These are phyloP conservation scores for Venturia effusa DNA, from an alignment of 2,329 filamentous ascomycete species.

Conservation along the genomic window DNA sequence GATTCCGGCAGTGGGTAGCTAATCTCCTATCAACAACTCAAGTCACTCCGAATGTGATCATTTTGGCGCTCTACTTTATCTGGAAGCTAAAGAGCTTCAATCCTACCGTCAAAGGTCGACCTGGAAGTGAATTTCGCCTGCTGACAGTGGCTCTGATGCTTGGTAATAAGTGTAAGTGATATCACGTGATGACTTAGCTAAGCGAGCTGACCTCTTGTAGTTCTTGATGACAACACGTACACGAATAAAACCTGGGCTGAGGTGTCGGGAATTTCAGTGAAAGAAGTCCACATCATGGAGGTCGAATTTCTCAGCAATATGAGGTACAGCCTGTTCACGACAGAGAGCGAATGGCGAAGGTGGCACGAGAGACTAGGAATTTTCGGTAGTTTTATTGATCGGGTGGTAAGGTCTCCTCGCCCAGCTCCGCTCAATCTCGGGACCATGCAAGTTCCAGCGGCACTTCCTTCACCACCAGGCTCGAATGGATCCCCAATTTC, in stretches of 20 bases:
- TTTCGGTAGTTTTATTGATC: constrained; percentile 75
- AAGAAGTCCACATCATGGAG: constrained; percentile 98
- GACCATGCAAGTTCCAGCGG: constrained; percentile 29
- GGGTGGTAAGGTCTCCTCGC: constrained; percentile 36
- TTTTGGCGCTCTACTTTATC: constrained; percentile 83
- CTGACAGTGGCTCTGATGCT: constrained; percentile 95
- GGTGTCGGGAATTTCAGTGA: constrained; percentile 85
- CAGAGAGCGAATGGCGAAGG: constrained; percentile 71
- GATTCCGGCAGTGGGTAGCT: constrained; percentile 89
- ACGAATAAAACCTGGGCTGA: constrained; percentile 99
- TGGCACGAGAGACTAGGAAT: constrained; percentile 78
- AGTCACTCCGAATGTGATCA: constrained; percentile 88
- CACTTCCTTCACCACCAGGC: constrained; percentile 40
- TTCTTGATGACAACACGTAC: constrained; percentile 97
- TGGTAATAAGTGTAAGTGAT: constrained; percentile 65
- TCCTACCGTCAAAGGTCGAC: constrained; percentile 77
- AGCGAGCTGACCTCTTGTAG: constrained; percentile 30
- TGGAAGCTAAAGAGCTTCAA: constrained; percentile 88
- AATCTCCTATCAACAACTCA: constrained; percentile 87
- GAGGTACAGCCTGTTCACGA: constrained; percentile 84
- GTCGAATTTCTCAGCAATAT: constrained; percentile 99
- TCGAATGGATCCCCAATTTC: constrained; percentile 42
- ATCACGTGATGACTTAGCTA: constrained; percentile 32
- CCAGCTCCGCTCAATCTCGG: constrained; percentile 24
- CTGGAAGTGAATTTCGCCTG: constrained; percentile 85